Evolutionary conservation across 2,329 filamentous ascomycete genomes (phyloP).

Genomic region (Monilinia laxa): DNA sequence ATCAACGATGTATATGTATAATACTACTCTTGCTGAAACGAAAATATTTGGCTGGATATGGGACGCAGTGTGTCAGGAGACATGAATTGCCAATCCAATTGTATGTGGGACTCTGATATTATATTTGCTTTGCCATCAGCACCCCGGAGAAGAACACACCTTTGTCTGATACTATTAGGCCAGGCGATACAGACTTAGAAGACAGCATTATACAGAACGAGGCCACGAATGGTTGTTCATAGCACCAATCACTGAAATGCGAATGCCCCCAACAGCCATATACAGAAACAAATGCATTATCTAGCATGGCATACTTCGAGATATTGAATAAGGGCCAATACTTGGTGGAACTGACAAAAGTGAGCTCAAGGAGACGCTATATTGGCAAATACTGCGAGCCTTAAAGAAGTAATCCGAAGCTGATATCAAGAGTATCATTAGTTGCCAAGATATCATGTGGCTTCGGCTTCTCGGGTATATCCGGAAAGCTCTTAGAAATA

Average conservation of each 20-base stretch:
- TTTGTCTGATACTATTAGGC: background rate
- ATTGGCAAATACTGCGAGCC: slow-evolving; percentile 2
- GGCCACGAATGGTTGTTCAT: background rate
- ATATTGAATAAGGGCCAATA: slow-evolving; percentile 7
- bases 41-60: background rate
- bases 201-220: background rate
- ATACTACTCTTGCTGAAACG: background rate
- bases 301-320: slow-evolving; percentile 3
- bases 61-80: background rate
- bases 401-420: slow-evolving; percentile 8
- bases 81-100: background rate
- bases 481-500: slow-evolving; percentile 11
- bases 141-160: background rate
- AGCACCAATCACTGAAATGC: no score
- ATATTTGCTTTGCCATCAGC: background rate
- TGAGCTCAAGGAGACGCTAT: background rate
- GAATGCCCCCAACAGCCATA: slow-evolving; percentile 3
- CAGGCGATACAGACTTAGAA: background rate
- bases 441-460: slow-evolving; percentile 7
- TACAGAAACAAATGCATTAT: slow-evolving; percentile 13
- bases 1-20: background rate
- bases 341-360: slow-evolving; percentile 6
- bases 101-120: background rate
- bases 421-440: slow-evolving; percentile 5
- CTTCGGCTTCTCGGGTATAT: background rate